A percentile compares a stretch with the other conserved stretches of the same genome.
Conservation (phyloP, 805 yeast genomes). For the Kluyveromyces dobzhanskii region DNA sequence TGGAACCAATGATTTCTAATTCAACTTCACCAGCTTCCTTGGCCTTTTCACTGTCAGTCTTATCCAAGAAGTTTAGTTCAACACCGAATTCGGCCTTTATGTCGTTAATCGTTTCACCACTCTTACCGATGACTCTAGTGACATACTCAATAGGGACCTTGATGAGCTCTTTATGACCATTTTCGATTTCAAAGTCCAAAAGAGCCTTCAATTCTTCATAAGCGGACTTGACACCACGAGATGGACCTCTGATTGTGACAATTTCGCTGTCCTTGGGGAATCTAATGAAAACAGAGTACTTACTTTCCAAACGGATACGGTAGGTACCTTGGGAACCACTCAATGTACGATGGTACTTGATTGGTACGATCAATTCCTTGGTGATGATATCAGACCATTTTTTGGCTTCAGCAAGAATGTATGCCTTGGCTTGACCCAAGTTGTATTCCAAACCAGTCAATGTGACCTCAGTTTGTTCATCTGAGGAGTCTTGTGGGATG, state of each 20-base stretch:
- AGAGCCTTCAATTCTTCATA: slow-evolving; percentile 78
- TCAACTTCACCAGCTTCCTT: slow-evolving; percentile 45
- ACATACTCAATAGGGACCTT: slow-evolving; percentile 66
- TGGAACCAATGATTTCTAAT: slow-evolving; percentile 71
- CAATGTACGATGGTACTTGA: slow-evolving; percentile 67
- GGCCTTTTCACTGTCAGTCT: slow-evolving; percentile 35
- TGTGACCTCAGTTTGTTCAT: slow-evolving; percentile 39
- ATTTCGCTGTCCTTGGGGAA: slow-evolving; percentile 68
- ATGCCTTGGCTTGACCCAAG: slow-evolving; percentile 61
- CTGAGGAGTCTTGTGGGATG: slow-evolving; percentile 46
- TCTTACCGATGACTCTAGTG: slow-evolving; percentile 81
- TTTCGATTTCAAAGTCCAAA: slow-evolving; percentile 77
- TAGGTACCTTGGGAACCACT: slow-evolving; percentile 80
- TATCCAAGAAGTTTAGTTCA: slow-evolving; percentile 39
- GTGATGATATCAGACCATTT: slow-evolving; percentile 78
- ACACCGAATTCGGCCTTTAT: slow-evolving; percentile 56
- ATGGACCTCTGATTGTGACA: slow-evolving; percentile 71
- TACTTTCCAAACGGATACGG: slow-evolving; percentile 77
- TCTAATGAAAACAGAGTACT: slow-evolving; percentile 71
- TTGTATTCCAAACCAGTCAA: slow-evolving; percentile 74
- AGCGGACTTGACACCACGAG: slow-evolving; percentile 79
- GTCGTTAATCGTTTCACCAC: slow-evolving; percentile 75
- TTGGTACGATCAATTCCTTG: slow-evolving; percentile 59
- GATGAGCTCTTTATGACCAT: slow-evolving; percentile 60
- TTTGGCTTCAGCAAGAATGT: slow-evolving; percentile 51